phyloP scores from a whole-genome alignment of 441 rosid species.

The Bocquillonia castaneifolia region DNA sequence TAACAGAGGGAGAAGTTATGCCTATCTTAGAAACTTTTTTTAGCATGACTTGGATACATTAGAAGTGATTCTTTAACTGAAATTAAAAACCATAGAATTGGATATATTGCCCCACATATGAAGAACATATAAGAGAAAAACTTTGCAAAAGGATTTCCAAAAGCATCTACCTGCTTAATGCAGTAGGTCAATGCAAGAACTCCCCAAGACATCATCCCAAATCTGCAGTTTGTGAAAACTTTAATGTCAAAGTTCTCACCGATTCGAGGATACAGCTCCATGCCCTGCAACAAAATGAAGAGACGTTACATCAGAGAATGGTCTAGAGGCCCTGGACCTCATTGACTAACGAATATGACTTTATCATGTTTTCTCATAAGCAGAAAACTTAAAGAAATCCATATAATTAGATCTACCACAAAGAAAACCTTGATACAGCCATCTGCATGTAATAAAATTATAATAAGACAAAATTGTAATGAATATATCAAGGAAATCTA shows the following conservation, averaged over 20 bases:
- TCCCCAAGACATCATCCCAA: constrained; percentile 99
- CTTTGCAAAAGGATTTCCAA: not conserved
- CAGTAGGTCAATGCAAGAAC: constrained; percentile 96
- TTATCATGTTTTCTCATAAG: not conserved
- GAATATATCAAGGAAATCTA: constrained; percentile 7
- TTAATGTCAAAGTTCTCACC: constrained; percentile 94
- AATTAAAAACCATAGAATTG: not conserved
- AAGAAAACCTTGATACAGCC: not conserved
- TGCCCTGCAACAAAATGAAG: constrained; percentile 56
- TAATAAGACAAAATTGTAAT: constrained; percentile 8
- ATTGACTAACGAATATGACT: not conserved
- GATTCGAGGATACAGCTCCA: constrained; percentile 97
- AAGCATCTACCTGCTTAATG: constrained; percentile 74
- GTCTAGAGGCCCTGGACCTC: constrained; percentile 3
- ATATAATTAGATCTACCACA: not conserved
- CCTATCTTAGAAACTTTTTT: not conserved
- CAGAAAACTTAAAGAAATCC: not conserved
- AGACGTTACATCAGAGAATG: constrained; percentile 4
- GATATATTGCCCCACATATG: not conserved
- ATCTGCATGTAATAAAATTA: not conserved
- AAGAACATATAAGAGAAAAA: not conserved
- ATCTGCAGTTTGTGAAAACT: constrained; percentile 96
- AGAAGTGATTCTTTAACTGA: not conserved
- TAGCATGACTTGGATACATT: not conserved
- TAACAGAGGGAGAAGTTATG: not conserved